These are phyloP conservation scores for Hortaea sp. DNA, from an alignment of 2,329 filamentous ascomycete genomes.

Conservation along the genomic window DNA sequence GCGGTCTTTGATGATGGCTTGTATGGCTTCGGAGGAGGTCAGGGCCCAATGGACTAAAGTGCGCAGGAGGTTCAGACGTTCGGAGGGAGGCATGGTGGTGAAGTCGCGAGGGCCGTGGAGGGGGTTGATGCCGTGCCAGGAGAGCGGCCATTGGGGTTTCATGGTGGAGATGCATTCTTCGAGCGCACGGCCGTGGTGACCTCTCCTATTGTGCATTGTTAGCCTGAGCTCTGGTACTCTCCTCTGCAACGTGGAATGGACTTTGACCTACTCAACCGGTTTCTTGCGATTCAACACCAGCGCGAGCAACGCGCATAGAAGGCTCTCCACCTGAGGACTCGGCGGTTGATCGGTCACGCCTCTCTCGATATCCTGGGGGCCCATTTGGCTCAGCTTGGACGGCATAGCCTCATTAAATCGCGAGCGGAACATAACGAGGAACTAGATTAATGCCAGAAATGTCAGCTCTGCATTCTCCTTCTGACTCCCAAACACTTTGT, in stretches of 20 bases:
- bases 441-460: constrained; percentile 46
- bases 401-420: constrained; percentile 86
- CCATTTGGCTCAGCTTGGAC: constrained; percentile 77
- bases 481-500: constrained; percentile 7
- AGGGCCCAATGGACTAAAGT: constrained; percentile 82
- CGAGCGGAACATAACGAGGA: constrained; percentile 95
- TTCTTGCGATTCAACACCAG: constrained; percentile 95
- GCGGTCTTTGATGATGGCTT: constrained; percentile 69
- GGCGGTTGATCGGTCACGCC: constrained; percentile 70
- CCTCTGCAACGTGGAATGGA: too few species aligned
- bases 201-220: constrained; percentile 50
- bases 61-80: constrained; percentile 75
- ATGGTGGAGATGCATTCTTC: constrained; percentile 86
- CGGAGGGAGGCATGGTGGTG: constrained; percentile 66
- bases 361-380: constrained; percentile 87
- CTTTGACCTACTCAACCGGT: constrained; percentile 76
- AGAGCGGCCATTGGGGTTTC: constrained; percentile 75
- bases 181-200: constrained; percentile 83
- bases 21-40: constrained; percentile 75
- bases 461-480: constrained; percentile 26
- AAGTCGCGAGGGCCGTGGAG: constrained; percentile 73
- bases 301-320: constrained; percentile 80
- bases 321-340: constrained; percentile 73
- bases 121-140: constrained; percentile 77
- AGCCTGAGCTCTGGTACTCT: neutral